Evolutionary conservation across 805 yeast species (phyloP), one percentile per base, ranked within the genome.

Genomic region (Ogataea allantospora): DNA sequence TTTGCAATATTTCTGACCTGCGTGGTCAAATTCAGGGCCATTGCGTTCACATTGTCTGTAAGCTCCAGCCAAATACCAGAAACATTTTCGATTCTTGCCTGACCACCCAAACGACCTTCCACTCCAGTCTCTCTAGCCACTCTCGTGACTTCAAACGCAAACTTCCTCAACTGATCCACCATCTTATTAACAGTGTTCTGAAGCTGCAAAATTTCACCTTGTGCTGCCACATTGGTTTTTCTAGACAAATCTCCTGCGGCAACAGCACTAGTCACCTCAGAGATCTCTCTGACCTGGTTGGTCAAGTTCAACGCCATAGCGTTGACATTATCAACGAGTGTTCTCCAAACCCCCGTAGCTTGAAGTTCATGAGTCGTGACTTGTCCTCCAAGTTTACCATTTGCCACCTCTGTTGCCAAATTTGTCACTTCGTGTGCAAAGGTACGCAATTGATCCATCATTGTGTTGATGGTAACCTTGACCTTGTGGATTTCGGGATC

Each of bases 111-210:
- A 33, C 87, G 74, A 46, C 95, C 95, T 50, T 85, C 85, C 12
- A 86, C 95, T 58, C 95, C 95, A 15, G 88, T 88, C 60, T 87
- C 95, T 42, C 93, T 71, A 2, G 95, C 91, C 9, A 86, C 95
- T 44, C 88, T 77, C 2, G 91, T 80, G 24, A 86, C 95, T 60
- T 87, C 95, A 50, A 83, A 82, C 1, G 93, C 91, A 63, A 85
- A 85, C 16, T 83, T 80, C 51, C 89, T 68, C 50, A 85, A 73
- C 58, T 85, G 93, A 57, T 83, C 91, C 62, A 85, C 93, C 93
- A 85, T 87, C 42, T 88, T 78, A 57, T 87, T 87, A 53, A 86
- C 86, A 7, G 95, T 87, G 67, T 83, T 83, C 58, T 86, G 95
- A 45, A 87, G 71, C 51, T 83, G 91, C 41, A 84, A 67, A 46